Evolutionary conservation across 2,329 filamentous ascomycete species (phyloP), one percentile per base, ranked within the genome.

Genomic region (Aspergillus aculeatinus): DNA sequence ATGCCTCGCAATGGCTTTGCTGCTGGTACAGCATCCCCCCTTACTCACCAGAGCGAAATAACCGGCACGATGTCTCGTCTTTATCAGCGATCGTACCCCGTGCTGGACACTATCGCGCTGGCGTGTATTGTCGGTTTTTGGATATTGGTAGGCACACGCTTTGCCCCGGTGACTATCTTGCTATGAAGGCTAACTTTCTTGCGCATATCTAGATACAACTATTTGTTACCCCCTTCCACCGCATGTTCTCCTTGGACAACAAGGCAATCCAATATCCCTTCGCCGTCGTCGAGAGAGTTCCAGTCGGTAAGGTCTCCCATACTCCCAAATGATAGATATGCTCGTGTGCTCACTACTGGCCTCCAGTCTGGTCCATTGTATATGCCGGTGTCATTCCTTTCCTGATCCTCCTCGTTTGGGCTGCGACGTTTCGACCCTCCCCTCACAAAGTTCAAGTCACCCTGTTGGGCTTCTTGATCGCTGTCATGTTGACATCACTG

Each of bases 231-330:
- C 95, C 95, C 0, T 98, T 98, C 74, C 92, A 98, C 75, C 92
- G 91, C 77, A 90, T 97, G 86, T 98, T 99, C 79, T 90, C 87
- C 65, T 85, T 98, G 63, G 90, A 92, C 73, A 92, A 98, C 73
- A 83, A 90, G 25, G 82, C 87, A 53, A 92, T 98, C 61, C 88
- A 91, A 65, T 97, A 89, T 71, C 95, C 95, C 0, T 90, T 96
- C 77, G 92, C 95, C 23, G 82, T 89, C 59, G 78, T 89, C 54
- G 93, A 99, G 76, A 86, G 92, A 63, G 95, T 99, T 0, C 83
- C 92, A 7, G 87, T 96, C 14, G 74, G 89, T 89, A 81, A 67
- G 87, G 33, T 19, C 4, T 19, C 12, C 25, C 39, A 16, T 80
- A 33, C 58, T 55, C 39, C 44, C 51, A 39, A 14, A 48, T 25